Evolutionary conservation across 495 filamentous ascomycete genomes (phyloP).

Genomic region (Patellaria atrata): DNA sequence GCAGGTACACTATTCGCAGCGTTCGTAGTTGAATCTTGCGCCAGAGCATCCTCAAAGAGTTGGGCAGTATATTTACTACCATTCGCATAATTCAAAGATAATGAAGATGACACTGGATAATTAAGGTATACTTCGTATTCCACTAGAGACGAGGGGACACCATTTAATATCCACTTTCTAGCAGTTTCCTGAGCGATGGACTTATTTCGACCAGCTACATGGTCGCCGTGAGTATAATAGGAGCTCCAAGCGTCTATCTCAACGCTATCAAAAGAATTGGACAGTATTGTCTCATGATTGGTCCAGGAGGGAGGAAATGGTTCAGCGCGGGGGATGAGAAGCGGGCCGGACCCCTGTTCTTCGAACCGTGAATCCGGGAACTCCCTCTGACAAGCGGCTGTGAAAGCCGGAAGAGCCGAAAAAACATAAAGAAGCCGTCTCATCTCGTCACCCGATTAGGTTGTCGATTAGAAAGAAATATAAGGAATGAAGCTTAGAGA

Average conservation of each 20-base stretch:
- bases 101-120: slow-evolving; percentile 11
- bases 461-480: too few relatives aligned
- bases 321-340: too few relatives aligned
- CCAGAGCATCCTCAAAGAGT: slow-evolving; percentile 12
- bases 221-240: slow-evolving; percentile 5
- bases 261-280: not conserved
- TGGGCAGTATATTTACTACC: slow-evolving; percentile 1
- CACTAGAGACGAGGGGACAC: slow-evolving; percentile 1
- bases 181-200: slow-evolving; percentile 1
- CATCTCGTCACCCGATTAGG: too few relatives aligned
- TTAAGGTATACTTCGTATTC: slow-evolving; percentile 11
- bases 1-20: slow-evolving; percentile 10
- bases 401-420: too few relatives aligned
- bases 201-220: slow-evolving; percentile 4
- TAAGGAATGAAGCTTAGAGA: too few relatives aligned
- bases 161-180: not conserved
- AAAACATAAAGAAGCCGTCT: too few relatives aligned
- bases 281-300: not conserved
- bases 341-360: too few relatives aligned
- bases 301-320: slow-evolving; percentile 2
- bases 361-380: too few relatives aligned
- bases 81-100: slow-evolving; percentile 4
- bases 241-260: not conserved
- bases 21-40: slow-evolving; percentile 12
- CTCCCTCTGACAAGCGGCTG: too few relatives aligned